These are phyloP conservation scores for Yamadazyma phyllophila DNA, from an alignment of 805 yeast genomes.

Conservation along the genomic window DNA sequence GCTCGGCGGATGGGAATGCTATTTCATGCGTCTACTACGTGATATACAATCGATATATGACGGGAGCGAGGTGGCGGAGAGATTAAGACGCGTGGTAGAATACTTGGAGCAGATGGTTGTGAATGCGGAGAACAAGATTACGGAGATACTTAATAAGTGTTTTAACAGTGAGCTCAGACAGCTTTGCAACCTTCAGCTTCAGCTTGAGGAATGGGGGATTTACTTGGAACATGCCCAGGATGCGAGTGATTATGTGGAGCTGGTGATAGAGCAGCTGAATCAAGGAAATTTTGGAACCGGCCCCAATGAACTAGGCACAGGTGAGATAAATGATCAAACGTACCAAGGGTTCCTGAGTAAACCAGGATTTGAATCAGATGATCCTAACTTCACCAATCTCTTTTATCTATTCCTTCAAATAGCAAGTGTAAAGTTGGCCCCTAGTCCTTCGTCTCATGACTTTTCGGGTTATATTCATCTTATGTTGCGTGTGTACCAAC, in stretches of 20 bases:
- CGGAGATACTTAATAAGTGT: constrained; percentile 8
- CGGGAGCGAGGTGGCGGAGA: neutral
- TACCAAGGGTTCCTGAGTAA: constrained; percentile 10
- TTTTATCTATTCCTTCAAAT: constrained; percentile 14
- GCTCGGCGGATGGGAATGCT: neutral
- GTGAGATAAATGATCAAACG: too few species aligned
- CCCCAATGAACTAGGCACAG: too few species aligned
- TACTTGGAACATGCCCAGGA: neutral
- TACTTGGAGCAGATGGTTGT: neutral
- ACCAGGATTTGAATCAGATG: constrained; percentile 11
- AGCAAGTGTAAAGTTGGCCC: neutral
- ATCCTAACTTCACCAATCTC: constrained; percentile 8
- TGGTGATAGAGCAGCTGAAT: neutral
- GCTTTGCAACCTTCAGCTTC: constrained; percentile 10
- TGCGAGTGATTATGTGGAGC: neutral
- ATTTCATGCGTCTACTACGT: neutral
- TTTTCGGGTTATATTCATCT: constrained; percentile 2
- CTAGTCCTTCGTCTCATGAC: constrained; percentile 12
- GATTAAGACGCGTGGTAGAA: neutral
- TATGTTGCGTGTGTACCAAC: constrained; percentile 8
- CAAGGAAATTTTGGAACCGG: neutral
- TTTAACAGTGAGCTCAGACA: constrained; percentile 15
- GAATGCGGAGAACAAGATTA: neutral
- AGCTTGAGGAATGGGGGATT: constrained; percentile 10
- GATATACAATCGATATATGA: neutral